Conservation (phyloP, 2,329 filamentous ascomycete genomes). For the Coniochaeta sp. region DNA sequence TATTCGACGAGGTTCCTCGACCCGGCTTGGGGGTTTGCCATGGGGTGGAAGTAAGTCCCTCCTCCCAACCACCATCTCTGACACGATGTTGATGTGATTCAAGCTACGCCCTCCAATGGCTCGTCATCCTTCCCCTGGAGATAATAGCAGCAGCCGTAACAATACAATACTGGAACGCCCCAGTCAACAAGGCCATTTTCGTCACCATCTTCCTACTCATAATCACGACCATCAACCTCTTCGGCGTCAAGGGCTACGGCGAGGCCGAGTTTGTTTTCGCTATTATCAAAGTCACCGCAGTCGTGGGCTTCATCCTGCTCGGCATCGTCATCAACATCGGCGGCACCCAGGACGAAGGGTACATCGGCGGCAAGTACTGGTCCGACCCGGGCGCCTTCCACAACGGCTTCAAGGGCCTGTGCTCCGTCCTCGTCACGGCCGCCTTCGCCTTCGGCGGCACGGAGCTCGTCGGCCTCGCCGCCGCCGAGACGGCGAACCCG, state of each 20-base stretch:
- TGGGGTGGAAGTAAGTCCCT: conserved; percentile 77
- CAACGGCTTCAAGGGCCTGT: conserved; percentile 78
- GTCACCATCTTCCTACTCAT: conserved; percentile 73
- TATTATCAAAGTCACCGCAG: conserved; percentile 76
- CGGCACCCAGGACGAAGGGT: conserved; percentile 64
- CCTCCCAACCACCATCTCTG: background rate
- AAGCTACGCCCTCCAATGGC: conserved; percentile 82
- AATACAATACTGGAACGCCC: conserved; percentile 68
- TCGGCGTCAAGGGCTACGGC: conserved; percentile 82
- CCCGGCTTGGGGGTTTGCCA: conserved; percentile 89
- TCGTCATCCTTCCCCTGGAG: conserved; percentile 75
- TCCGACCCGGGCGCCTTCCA: conserved; percentile 73
- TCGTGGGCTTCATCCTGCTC: conserved; percentile 86
- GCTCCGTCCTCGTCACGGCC: conserved; percentile 68
- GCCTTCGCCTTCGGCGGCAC: conserved; percentile 73
- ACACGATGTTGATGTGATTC: conserved; percentile 5
- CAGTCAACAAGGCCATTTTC: conserved; percentile 64
- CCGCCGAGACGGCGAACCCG: conserved; percentile 72
- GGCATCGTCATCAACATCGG: conserved; percentile 82
- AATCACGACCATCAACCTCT: conserved; percentile 78
- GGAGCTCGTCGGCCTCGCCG: conserved; percentile 69
- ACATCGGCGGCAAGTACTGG: conserved; percentile 79
- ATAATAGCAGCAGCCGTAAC: conserved; percentile 83
- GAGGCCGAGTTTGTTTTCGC: conserved; percentile 87
- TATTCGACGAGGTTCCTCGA: conserved; percentile 91